Evolutionary conservation across 371 early-diverging fungal genomes (phyloP).

Genomic region (Sporodiniella umbellata): DNA sequence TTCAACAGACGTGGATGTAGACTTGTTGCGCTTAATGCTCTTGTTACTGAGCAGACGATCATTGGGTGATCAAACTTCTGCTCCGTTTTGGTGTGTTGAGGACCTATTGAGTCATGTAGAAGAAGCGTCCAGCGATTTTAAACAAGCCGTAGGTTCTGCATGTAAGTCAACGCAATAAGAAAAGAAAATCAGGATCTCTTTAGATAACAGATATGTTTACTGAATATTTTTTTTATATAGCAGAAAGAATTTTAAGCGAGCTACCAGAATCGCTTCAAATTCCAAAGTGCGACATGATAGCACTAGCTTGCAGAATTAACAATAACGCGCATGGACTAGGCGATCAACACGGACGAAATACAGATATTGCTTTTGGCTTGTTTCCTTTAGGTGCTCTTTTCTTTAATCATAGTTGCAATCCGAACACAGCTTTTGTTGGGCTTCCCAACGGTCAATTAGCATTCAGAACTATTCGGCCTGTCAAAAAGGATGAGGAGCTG

Average conservation of each 20-base stretch:
- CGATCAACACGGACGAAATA: constrained; percentile 51
- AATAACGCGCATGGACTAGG: constrained; percentile 56
- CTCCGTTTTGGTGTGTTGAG: constrained; percentile 51
- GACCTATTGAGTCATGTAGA: constrained; percentile 62
- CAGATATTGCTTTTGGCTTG: constrained; percentile 58
- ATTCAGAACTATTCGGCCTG: constrained; percentile 57
- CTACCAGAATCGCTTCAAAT: constrained; percentile 44
- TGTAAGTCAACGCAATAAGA: constrained; percentile 23
- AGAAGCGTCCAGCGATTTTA: constrained; percentile 46
- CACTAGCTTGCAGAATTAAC: constrained; percentile 63
- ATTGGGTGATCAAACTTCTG: constrained; percentile 24
- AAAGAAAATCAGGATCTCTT: no score
- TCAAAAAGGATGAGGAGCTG: constrained; percentile 55
- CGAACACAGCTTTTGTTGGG: constrained; percentile 64
- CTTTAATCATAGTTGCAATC: constrained; percentile 67
- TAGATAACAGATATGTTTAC: background rate
- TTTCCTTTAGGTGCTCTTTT: constrained; percentile 64
- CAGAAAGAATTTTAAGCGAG: constrained; percentile 37
- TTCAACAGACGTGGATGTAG: constrained; percentile 51
- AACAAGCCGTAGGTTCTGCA: constrained; percentile 48
- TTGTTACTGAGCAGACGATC: constrained; percentile 43
- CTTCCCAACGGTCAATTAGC: constrained; percentile 47
- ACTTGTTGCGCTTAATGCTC: constrained; percentile 51
- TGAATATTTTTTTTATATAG: background rate
- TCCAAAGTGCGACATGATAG: constrained; percentile 51